Percentiles rank a stretch among this genome's conserved stretches.
phyloP scores from a whole-genome alignment of 805 yeast species.

The Hagleromyces aurorensis region DNA sequence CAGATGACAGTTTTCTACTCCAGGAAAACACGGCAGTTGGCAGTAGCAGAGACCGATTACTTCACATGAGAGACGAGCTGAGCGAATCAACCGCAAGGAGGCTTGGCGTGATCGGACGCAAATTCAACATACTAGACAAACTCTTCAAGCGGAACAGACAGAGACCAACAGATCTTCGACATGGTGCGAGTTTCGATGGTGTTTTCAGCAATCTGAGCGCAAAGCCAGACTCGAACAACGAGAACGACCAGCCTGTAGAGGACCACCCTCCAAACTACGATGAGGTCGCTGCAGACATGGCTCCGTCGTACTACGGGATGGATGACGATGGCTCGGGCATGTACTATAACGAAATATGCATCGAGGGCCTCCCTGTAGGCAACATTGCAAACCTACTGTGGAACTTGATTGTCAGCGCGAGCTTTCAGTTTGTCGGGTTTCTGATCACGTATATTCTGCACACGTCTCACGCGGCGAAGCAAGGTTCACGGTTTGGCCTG shows the following conservation, averaged over 20 bases:
- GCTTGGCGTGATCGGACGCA: constrained; percentile 27
- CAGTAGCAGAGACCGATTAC: too few relatives aligned
- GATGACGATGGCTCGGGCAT: constrained; percentile 52
- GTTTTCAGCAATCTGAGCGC: constrained; percentile 90
- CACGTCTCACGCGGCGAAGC: constrained; percentile 94
- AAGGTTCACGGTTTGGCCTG: constrained; percentile 88
- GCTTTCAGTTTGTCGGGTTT: constrained; percentile 92
- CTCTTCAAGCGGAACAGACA: constrained; percentile 24
- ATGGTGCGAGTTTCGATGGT: constrained; percentile 51
- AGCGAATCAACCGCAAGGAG: constrained; percentile 18
- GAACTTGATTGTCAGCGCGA: constrained; percentile 82
- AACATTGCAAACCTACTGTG: constrained; percentile 80
- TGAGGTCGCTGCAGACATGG: constrained; percentile 88
- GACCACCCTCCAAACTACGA: constrained; percentile 83
- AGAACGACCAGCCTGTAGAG: constrained; percentile 22
- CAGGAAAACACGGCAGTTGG: too few relatives aligned
- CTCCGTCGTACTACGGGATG: constrained; percentile 96
- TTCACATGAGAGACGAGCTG: too few relatives aligned
- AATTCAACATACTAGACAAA: constrained; percentile 35
- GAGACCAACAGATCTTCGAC: constrained; percentile 11
- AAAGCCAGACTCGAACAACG: constrained; percentile 54
- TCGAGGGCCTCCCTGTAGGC: constrained; percentile 95
- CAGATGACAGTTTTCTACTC: too few relatives aligned
- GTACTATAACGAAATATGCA: constrained; percentile 80
- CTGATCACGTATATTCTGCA: constrained; percentile 82